Conservation (phyloP, 306 rosid genomes). For the Malus asiatica region DNA sequence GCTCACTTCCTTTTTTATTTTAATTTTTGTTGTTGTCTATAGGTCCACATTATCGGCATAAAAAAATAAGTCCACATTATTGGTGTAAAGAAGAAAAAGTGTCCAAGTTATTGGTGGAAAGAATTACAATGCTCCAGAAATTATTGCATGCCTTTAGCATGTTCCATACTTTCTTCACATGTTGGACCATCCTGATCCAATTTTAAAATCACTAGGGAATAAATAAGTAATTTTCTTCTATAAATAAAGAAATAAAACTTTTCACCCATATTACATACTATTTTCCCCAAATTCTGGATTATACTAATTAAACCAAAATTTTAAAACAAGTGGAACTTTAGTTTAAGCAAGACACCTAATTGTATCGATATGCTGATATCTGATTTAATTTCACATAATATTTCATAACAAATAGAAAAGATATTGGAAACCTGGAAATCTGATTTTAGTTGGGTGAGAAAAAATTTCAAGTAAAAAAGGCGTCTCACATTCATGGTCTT, state of each 20-base stretch:
- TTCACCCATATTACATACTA: neutral
- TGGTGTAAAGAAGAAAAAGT: neutral
- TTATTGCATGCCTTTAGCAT: neutral
- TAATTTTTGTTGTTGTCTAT: neutral
- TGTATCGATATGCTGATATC: no score
- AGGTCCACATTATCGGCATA: neutral
- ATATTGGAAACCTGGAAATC: neutral
- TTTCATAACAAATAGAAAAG: neutral
- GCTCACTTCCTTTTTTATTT: neutral
- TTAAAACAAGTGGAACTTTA: no score
- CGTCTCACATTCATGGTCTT: no score
- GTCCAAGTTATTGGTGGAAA: neutral
- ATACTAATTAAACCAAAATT: no score
- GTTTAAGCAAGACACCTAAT: no score
- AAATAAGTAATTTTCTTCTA: neutral
- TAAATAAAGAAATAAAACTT: neutral
- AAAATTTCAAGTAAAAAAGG: no score
- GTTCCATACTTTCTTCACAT: slow-evolving; percentile 1
- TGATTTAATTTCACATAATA: neutral
- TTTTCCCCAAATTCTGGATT: neutral
- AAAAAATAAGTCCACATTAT: neutral
- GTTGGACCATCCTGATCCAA: neutral
- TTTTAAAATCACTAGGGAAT: neutral
- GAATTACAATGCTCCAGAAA: neutral
- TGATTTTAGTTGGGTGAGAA: neutral